Evolutionary conservation across 2,329 filamentous ascomycete genomes (phyloP), one percentile per base, ranked within the genome.

Genomic region (Bimuria novae-zelandiae): DNA sequence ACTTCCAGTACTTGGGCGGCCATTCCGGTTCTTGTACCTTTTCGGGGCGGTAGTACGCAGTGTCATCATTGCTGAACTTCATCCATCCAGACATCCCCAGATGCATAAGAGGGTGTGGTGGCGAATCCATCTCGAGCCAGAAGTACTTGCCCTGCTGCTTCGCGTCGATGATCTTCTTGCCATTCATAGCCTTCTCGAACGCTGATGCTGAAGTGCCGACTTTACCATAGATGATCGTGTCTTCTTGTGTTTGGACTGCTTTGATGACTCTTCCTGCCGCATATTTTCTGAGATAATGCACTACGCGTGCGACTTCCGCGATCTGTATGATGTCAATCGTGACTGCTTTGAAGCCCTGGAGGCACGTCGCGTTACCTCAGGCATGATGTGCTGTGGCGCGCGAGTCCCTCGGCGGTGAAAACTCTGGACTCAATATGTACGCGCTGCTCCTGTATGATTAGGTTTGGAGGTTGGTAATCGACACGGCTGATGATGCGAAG

Each of bases 111-210:
- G 89, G 84, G 74, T 97, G 94, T 1, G 93, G 92, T 10, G 90
- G 83, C 8, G 83, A 82, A 22, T 84, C 82, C 83, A 90, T 89
- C 32, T 90, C 86, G 19, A 97, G 80, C 80, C 94, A 99, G 73
- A 99, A 97, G 70, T 97, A 97, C 82, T 97, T 99, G 8, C 94
- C 94, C 71, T 97, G 94, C 54, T 89, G 91, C 3, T 89, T 89
- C 3, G 89, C 89, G 49, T 81, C 82, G 35, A 82, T 64, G 27
- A 89, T 85, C 67, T 85, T 90, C 67, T 89, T 93, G 4, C 90
- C 91, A 3, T 81, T 81, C 67, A 97, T 79, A 1, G 88, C 86
- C 49, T 84, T 82, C 62, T 89, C 80, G 57, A 99, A 92, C 25
- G 87, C 88, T 0, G 83, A 74, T 0, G 88, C 90, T 16, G 83